These are phyloP conservation scores for Trametes gibbosa DNA, from an alignment of 768 basidiomycete genomes.

Conservation along the genomic window DNA sequence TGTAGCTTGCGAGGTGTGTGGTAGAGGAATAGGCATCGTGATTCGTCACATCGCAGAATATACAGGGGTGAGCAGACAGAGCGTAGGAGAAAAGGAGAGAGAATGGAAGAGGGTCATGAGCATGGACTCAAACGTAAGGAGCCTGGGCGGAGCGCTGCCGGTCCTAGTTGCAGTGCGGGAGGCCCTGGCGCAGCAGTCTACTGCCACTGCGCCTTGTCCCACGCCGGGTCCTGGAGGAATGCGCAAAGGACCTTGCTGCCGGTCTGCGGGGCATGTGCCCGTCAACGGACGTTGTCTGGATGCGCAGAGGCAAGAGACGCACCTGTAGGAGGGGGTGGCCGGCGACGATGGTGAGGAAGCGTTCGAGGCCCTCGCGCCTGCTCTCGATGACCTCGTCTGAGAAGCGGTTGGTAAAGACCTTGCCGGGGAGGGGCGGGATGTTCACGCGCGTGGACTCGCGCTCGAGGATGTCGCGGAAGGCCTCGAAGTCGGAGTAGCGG, in stretches of 20 bases:
- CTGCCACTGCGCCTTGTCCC: slow-evolving; percentile 82
- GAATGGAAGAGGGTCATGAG: slow-evolving; percentile 15
- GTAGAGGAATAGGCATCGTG: neutral
- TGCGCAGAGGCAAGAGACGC: slow-evolving; percentile 21
- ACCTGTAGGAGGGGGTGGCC: slow-evolving; percentile 97
- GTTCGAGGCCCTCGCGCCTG: slow-evolving; percentile 87
- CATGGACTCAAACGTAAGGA: slow-evolving; percentile 31
- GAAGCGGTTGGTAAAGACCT: slow-evolving; percentile 97
- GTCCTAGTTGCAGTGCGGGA: neutral
- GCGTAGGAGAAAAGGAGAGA: slow-evolving; percentile 34
- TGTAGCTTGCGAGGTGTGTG: neutral
- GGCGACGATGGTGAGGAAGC: slow-evolving; percentile 94
- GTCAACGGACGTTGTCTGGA: neutral
- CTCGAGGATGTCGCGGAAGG: slow-evolving; percentile 97
- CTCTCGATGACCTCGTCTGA: slow-evolving; percentile 96
- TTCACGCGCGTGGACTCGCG: slow-evolving; percentile 96
- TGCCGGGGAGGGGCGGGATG: slow-evolving; percentile 95
- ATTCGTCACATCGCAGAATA: slow-evolving; percentile 2
- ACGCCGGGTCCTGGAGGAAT: slow-evolving; percentile 91
- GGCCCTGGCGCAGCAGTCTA: slow-evolving; percentile 31
- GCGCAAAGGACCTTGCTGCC: slow-evolving; percentile 96
- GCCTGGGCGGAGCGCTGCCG: neutral
- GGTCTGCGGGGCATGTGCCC: slow-evolving; percentile 48
- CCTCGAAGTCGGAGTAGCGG: slow-evolving; percentile 69
- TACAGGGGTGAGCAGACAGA: slow-evolving; percentile 7